Conservation (phyloP, 1,139 yeast species). For the Eremothecium sinecaudum region DNA sequence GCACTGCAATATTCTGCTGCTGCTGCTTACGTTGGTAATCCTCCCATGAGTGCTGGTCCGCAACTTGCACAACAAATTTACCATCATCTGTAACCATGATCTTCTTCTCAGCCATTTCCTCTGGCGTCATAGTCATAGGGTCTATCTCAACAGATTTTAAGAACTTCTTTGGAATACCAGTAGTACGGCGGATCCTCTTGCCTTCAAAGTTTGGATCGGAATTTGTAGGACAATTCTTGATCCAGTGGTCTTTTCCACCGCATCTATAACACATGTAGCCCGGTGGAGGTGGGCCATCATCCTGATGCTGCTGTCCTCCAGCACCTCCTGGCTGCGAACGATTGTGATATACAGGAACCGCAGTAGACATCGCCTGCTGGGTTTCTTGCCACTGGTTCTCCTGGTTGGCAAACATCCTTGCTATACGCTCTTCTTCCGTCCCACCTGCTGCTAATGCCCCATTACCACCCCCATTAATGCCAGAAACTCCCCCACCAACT, state of each 20-base stretch:
- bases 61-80: slow-evolving; percentile 87
- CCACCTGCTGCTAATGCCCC: no score
- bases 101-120: slow-evolving; percentile 59
- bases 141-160: slow-evolving; percentile 64
- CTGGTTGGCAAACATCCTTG: slow-evolving; percentile 86
- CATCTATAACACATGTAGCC: slow-evolving; percentile 94
- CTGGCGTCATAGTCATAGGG: slow-evolving; percentile 47
- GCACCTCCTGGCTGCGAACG: slow-evolving; percentile 24
- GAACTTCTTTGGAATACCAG: slow-evolving; percentile 95
- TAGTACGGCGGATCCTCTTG: slow-evolving; percentile 78
- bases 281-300: slow-evolving; percentile 66
- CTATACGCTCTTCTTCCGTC: slow-evolving; percentile 80
- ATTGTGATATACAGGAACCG: slow-evolving; percentile 51
- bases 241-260: slow-evolving; percentile 96
- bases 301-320: slow-evolving; percentile 11
- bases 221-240: slow-evolving; percentile 89
- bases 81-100: slow-evolving; percentile 92
- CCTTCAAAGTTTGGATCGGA: slow-evolving; percentile 92
- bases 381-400: slow-evolving; percentile 91
- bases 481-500: slow-evolving; percentile 19
- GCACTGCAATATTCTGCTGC: slow-evolving; percentile 40
- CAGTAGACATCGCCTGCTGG: slow-evolving; percentile 80
- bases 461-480: slow-evolving; percentile 19
- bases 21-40: slow-evolving; percentile 64
- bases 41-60: slow-evolving; percentile 90